phyloP scores from a whole-genome alignment of 202 grass and related monocot genomes.

The Panicum hallii region DNA sequence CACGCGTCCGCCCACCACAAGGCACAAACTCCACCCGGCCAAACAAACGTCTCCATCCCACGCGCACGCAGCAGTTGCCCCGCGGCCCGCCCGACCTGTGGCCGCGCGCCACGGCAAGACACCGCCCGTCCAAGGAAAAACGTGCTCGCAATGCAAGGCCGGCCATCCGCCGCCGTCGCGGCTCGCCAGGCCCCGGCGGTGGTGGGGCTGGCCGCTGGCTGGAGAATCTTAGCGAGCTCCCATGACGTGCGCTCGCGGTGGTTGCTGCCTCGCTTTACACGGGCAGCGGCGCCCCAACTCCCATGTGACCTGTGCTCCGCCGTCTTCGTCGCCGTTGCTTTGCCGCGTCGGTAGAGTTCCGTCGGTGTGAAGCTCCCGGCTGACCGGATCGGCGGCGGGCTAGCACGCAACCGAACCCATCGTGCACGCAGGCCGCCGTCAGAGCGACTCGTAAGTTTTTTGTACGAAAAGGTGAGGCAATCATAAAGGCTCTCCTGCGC shows the following conservation, averaged over 20 bases:
- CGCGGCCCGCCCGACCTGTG: no score
- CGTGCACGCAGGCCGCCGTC: background rate
- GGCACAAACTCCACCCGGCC: background rate
- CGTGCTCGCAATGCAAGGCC: background rate
- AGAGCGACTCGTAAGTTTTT: background rate
- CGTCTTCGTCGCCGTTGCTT: background rate
- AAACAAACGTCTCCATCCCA: background rate
- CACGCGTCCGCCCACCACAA: no score
- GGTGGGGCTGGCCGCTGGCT: background rate
- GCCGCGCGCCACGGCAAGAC: background rate
- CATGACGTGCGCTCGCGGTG: background rate
- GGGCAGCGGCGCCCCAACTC: background rate
- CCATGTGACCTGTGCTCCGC: background rate
- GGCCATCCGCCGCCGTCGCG: no score
- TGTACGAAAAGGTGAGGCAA: background rate
- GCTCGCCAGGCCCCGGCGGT: no score
- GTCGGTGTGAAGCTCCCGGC: background rate
- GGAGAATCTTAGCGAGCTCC: background rate
- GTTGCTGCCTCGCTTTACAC: constrained; percentile 29
- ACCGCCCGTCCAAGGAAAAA: background rate
- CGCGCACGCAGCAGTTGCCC: no score
- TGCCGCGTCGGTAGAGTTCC: background rate
- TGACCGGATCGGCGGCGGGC: background rate
- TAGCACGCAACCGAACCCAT: background rate
- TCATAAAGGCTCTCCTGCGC: background rate